Conservation (phyloP, 495 filamentous ascomycete genomes). For the Astrothelium subdiscretum region DNA sequence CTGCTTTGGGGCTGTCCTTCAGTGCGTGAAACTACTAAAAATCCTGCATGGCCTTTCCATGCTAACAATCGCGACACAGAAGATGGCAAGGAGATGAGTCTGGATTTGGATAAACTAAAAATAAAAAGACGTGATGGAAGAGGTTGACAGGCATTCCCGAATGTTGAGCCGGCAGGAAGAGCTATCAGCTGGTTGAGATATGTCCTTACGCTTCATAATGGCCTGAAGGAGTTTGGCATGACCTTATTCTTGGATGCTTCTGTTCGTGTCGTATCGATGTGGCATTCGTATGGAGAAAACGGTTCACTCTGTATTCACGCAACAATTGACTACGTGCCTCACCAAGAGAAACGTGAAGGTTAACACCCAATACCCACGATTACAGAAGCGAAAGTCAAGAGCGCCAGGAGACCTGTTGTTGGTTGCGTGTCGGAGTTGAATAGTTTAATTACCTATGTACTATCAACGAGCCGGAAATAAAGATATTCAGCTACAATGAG, state of each 20-base stretch:
- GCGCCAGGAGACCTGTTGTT: background rate
- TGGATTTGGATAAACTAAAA: constrained; percentile 61
- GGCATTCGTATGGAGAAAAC: no score
- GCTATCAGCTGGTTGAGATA: constrained; percentile 27
- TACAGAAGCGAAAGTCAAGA: background rate
- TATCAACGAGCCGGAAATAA: background rate
- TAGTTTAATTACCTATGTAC: background rate
- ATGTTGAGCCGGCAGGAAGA: constrained; percentile 69
- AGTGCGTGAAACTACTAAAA: constrained; percentile 44
- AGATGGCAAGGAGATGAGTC: constrained; percentile 66
- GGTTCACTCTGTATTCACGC: background rate
- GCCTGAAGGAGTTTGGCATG: background rate
- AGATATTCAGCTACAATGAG: background rate
- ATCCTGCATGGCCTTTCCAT: background rate
- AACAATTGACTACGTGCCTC: background rate
- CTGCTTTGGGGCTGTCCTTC: constrained; percentile 64
- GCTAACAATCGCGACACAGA: constrained; percentile 36
- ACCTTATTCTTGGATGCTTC: background rate
- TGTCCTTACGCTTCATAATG: background rate
- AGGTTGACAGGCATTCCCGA: constrained; percentile 82
- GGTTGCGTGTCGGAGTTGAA: background rate
- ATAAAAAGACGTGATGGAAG: constrained; percentile 80
- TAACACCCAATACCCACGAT: no score
- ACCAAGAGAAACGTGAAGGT: no score
- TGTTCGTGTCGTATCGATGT: background rate